A percentile compares a stretch with the other conserved stretches of the same genome.
These are phyloP conservation scores for Neurospora sp. DNA, from an alignment of 495 filamentous ascomycete genomes.

Conservation along the genomic window DNA sequence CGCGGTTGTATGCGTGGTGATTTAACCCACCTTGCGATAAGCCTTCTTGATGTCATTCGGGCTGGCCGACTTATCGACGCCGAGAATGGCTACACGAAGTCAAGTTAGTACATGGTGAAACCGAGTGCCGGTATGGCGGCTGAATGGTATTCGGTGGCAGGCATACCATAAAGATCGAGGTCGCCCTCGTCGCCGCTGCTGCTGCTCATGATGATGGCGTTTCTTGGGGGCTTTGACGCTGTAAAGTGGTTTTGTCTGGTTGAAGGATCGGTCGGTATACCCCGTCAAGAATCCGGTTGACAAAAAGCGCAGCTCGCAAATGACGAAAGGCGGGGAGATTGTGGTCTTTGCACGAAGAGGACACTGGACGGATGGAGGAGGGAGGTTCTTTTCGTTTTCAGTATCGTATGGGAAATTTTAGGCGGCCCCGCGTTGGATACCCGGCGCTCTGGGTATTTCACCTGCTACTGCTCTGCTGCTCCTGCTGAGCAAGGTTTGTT, in stretches of 20 bases:
- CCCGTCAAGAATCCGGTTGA: background rate
- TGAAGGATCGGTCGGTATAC: background rate
- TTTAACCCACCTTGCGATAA: slow-evolving; percentile 70
- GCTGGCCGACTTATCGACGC: slow-evolving; percentile 55
- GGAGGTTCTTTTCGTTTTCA: background rate
- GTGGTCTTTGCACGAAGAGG: background rate
- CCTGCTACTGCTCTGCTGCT: background rate
- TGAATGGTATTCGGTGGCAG: background rate
- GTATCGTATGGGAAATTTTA: background rate
- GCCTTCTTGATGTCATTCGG: slow-evolving; percentile 92
- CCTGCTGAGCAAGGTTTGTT: background rate
- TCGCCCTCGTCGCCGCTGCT: slow-evolving; percentile 31
- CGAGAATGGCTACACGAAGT: slow-evolving; percentile 54
- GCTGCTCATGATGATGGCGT: slow-evolving; percentile 11
- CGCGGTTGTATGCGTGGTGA: slow-evolving; percentile 2
- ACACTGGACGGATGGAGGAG: background rate
- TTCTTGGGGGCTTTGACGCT: background rate
- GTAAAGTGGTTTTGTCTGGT: background rate
- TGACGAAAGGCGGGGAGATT: background rate
- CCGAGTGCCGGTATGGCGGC: background rate
- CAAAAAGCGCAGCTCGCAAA: background rate
- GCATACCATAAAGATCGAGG: slow-evolving; percentile 60
- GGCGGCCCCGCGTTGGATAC: background rate
- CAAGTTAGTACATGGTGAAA: slow-evolving; percentile 3
- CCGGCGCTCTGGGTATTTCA: background rate